Evolutionary conservation across 1,284 basidiomycete genomes (phyloP), one percentile per base, ranked within the genome.

Genomic region (Boletellus sp.): DNA sequence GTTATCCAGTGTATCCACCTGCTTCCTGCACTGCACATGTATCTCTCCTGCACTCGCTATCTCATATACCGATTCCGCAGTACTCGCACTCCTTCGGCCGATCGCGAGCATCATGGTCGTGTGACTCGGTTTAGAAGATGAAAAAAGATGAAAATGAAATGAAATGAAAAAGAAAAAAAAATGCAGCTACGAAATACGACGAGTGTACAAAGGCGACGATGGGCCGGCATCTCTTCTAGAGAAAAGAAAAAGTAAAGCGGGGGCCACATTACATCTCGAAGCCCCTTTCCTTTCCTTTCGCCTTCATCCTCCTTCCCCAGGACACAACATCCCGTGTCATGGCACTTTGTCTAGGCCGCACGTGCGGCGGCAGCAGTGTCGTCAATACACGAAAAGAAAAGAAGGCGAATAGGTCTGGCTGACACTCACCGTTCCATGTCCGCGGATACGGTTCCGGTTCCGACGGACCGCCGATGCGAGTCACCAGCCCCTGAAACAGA

Each of bases 401-500:
- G 10, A 11, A 47, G 38, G n/a, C 38, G 30, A 32, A 32, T 15
- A 7, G 13, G 13, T 15, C 13, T 15, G 30, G 13, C 13, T 13
- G 12, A 7, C 16, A 16, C 38, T 21, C 21, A 50, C 59, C 47
- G 30, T 60, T 44, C 35, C 52, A 60, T 49, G 10, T 50, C 62
- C 60, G 54, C 60, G 60, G 62, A 60, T 26, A 57, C 53, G 50
- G 47, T 37, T 16, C 37, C 21, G 33, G 10, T 24, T 21, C 59
- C 42, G 47, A 33, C 26, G 48, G 30, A 35, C 50, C 41, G 39
- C 42, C 28, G 30, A 44, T 47, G 12, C 41, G 18, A 6, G 15
- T 55, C 28, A 65, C 68, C 63, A 58, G 8, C 60, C 57, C 51
- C 51, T 67, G 56, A 64, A 57, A 48, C 63, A 69, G 1, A 58